phyloP scores from a whole-genome alignment of 2,329 filamentous ascomycete species.

The Trichoderma sp. region DNA sequence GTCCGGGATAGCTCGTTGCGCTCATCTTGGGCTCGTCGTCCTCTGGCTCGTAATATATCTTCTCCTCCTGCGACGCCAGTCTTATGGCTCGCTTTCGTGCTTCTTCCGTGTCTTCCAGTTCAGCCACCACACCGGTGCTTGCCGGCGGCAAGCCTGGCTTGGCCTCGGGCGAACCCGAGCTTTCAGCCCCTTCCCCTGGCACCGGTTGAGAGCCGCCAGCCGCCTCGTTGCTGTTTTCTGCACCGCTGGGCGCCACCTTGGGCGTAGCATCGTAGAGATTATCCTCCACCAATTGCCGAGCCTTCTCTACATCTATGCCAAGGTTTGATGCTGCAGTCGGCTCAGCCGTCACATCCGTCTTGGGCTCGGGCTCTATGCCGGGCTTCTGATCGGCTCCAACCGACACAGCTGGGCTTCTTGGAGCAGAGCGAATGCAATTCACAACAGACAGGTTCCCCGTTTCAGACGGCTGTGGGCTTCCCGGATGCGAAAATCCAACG shows the following conservation, averaged over 20 bases:
- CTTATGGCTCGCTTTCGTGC: conserved; percentile 50
- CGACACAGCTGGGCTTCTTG: conserved; percentile 12
- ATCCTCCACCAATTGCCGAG: conserved; percentile 34
- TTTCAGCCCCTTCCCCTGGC: conserved; percentile 24
- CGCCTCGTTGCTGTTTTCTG: background rate
- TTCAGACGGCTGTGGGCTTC: conserved; percentile 16
- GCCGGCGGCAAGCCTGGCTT: conserved; percentile 25
- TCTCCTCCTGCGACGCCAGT: conserved; percentile 54
- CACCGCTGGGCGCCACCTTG: conserved; percentile 24
- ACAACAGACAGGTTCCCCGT: conserved; percentile 1
- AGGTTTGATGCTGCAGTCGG: background rate
- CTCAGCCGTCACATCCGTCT: background rate
- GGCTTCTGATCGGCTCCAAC: conserved; percentile 20
- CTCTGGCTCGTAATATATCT: conserved; percentile 50
- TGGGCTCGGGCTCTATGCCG: background rate
- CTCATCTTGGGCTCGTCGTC: conserved; percentile 59
- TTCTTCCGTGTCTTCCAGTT: conserved; percentile 48
- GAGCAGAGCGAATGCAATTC: background rate
- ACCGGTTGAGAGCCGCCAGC: conserved; percentile 1
- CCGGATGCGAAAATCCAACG: conserved; percentile 5
- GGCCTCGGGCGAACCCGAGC: conserved; percentile 13
- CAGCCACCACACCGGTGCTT: conserved; percentile 35
- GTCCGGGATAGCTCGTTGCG: conserved; percentile 69
- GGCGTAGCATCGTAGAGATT: conserved; percentile 44
- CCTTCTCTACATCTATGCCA: conserved; percentile 26